Evolutionary conservation across 805 yeast genomes (phyloP), one percentile per base, ranked within the genome.

Genomic region (Wickerhamomyces bisporus): DNA sequence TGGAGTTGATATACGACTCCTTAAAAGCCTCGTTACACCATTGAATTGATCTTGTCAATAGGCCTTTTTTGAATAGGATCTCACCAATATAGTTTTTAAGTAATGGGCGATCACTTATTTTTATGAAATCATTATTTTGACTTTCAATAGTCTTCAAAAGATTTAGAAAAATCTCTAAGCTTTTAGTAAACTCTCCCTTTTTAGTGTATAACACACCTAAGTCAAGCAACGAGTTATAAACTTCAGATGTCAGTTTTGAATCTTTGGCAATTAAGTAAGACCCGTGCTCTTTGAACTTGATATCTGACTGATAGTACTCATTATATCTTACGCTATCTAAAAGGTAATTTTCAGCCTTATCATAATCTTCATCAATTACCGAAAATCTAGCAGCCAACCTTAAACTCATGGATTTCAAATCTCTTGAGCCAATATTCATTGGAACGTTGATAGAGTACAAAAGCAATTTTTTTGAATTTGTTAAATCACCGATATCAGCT

Each of bases 81-180:
- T 71, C 75, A 30, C 73, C 64, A 7, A 69, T 50, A 43, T 69
- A 66, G 26, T 64, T 55, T 45, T 65, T 66, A 26, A 70, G 37
- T 32, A 68, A 42, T 6, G 75, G 70, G 6, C 58, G 53, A 39
- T 47, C 44, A 26, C 25, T 25, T 32, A 8, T 38, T 35, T 5
- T 36, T 11, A 32, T 15, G 18, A 24, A 9, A n/a, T 35, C 18
- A 11, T 34, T 11, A 12, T 28, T 15, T 21, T 43, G 29, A 8
- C 25, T 27, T 12, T 47, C 49, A 1, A 42, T 16, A 1, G 43
- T 17, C 31, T 50, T 44, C 51, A 50, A 23, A 45, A 58, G 6
- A 61, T 60, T 42, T 3, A 66, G 28, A 26, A 68, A 54, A 17
- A 69, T 62, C 10, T 60, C 50, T n/a, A 70, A 45, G 0, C 72